Evolutionary conservation across 2,329 filamentous ascomycete genomes (phyloP), one percentile per base, ranked within the genome.

Genomic region (Xylaria sp.): DNA sequence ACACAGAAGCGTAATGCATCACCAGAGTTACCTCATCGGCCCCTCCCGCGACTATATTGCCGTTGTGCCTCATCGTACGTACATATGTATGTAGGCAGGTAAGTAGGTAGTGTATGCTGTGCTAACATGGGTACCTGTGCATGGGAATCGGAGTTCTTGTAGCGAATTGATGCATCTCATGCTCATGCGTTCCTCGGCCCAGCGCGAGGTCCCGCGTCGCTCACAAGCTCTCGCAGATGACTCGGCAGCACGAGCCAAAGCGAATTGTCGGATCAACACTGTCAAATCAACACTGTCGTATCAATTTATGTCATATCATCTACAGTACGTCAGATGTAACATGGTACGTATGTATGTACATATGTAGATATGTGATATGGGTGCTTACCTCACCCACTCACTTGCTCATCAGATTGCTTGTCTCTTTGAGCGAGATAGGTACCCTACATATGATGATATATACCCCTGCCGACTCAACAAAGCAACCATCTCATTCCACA

Each of bases 301-400:
- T 32, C 28, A 56, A 45, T 63, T 32, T 46, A 39, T 28, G 39
- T 56, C 58, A 39, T 57, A 20, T 39, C 48, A 39, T 18, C 36
- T 23, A 45, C n/a, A 52, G 41, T 66, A 66, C 64, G 60, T 66
- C 64, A 66, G 64, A 63, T 50, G 32, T 41, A 18, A 53, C 28
- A 53, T 34, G 20, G 25, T 32, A 32, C 18, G 18, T 28, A 28
- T n/a, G n/a, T n/a, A n/a, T n/a, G 23, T 28, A 25, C 4, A 18
- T 41, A 41, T n/a, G 5, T n/a, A 28, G 46, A 30, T 30, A 50
- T 18, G 25, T 3, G 15, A 50, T 50, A 25, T 28, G 46, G 46
- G 15, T 30, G 46, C 46, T 50, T 50, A 50, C 25, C 45, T 50
- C 25, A 50, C 20, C 46, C 46, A 18, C 46, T 50, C 46, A 18